phyloP scores from a whole-genome alignment of 768 basidiomycete species.

The Mrakia blollopis region DNA sequence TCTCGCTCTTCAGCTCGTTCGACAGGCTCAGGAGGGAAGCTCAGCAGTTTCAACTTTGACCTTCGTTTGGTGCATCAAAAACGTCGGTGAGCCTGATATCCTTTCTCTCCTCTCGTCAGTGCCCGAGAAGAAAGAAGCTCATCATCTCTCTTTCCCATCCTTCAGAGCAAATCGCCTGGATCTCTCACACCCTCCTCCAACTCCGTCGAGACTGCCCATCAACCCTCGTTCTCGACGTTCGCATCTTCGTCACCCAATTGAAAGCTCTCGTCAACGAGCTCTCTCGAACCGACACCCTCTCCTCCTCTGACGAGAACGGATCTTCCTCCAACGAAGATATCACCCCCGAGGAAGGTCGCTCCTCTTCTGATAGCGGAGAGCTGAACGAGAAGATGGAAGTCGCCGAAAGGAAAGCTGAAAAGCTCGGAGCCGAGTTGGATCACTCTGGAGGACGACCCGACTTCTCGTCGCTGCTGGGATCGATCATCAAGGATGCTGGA shows the following conservation, averaged over 20 bases:
- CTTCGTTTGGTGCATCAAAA: conserved; percentile 24
- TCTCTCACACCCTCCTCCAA: background rate
- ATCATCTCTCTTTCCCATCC: background rate
- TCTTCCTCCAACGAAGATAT: background rate
- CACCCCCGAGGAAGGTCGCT: background rate
- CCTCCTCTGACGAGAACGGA: background rate
- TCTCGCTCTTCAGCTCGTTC: conserved; percentile 3
- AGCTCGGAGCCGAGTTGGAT: background rate
- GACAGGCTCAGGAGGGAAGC: background rate
- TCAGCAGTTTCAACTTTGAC: conserved; percentile 23
- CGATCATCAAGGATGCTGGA: background rate
- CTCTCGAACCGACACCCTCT: background rate
- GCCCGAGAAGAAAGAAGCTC: background rate
- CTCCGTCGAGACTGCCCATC: background rate
- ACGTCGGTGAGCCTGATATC: conserved; percentile 1
- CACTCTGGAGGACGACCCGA: background rate
- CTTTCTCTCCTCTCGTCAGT: background rate
- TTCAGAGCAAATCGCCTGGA: conserved; percentile 28
- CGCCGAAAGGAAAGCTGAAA: background rate
- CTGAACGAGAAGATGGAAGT: background rate
- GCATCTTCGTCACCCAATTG: conserved; percentile 20
- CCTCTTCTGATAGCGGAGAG: background rate
- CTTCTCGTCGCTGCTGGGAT: background rate
- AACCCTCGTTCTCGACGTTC: conserved; percentile 20
- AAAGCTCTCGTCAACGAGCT: background rate